Evolutionary conservation across 768 basidiomycete genomes (phyloP), one percentile per base, ranked within the genome.

Genomic region (Mrakia gelida): DNA sequence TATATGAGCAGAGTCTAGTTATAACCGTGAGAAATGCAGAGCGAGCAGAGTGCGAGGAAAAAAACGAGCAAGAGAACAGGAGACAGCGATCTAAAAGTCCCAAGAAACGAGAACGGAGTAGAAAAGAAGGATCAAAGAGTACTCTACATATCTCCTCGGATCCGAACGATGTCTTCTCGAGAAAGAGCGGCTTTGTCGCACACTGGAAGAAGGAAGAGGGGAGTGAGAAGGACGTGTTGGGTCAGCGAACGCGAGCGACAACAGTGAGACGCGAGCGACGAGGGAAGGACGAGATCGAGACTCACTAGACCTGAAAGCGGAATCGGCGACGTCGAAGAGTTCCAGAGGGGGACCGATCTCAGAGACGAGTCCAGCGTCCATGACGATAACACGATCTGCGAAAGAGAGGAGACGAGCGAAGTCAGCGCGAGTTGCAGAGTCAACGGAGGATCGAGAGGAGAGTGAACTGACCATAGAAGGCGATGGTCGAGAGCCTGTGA

Each of bases 401-500:
- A 45, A 45, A 16, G 26, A 13, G n/a, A 15, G 59, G 28, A 59
- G 26, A 26, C 28, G 18, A 52, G 13, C 0, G 45, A n/a, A 15
- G 49, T 41, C 30, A 52, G 41, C 18, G 2, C 38, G 41, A 43
- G 21, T n/a, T 18, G 38, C 2, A 13, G 49, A 4, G 41, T 45
- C 7, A 49, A 43, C n/a, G n/a, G 38, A 1, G 0, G 38, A 38
- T n/a, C 11, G 68, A 16, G 23, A 6, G 11, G 23, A 45, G 32
- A 21, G 11, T 11, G 5, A 10, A 71, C 59, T 13, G 1, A 59
- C 59, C 26, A 67, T 49, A 75, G 38, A 23, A 76, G 23, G 72
- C 67, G 52, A 80, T 75, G 3, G 73, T 80, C 7, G 68, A 72
- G 7, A 79, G 78, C 91, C 84, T 81, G 92, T 91, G 93, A 79